Evolutionary conservation across 1,284 basidiomycete species (phyloP).

Genomic region (Rhodotorula sp.): DNA sequence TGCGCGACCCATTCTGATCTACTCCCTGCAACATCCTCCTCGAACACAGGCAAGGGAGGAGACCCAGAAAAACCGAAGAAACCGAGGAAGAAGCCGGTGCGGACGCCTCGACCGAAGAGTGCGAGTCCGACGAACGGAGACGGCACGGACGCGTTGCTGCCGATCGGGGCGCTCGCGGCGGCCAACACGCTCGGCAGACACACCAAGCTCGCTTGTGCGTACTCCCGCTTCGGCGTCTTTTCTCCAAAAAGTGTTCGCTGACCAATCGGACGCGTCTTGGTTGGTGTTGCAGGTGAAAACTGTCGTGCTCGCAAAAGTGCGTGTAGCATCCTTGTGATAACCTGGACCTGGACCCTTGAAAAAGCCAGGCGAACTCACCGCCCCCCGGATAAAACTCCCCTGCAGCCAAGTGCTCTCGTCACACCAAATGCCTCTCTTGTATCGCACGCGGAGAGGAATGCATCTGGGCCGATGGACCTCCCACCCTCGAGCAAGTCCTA

Average conservation of each 20-base stretch:
- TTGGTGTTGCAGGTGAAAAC: conserved; percentile 13
- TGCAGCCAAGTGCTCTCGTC: conserved; percentile 13
- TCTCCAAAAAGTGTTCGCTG: background rate
- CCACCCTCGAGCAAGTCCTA: background rate
- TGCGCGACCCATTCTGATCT: too few relatives aligned
- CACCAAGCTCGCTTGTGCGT: conserved; percentile 8
- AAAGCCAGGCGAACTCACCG: background rate
- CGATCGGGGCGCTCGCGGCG: background rate
- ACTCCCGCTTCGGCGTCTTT: background rate
- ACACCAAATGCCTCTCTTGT: background rate
- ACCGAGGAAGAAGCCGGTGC: background rate
- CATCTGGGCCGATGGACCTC: conserved; percentile 2
- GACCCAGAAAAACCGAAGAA: background rate
- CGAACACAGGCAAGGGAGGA: background rate
- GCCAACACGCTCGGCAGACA: background rate
- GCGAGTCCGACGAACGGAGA: background rate
- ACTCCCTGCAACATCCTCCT: too few relatives aligned
- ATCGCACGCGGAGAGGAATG: conserved; percentile 1
- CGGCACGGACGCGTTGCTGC: background rate
- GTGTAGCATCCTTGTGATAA: background rate
- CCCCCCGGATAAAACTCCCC: too few relatives aligned
- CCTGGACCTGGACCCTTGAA: background rate
- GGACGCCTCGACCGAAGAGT: background rate
- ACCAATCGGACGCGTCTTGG: background rate
- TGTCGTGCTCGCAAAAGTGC: conserved; percentile 13